Conservation (phyloP, 1,139 yeast species). For the Chernovozyma aurita region DNA sequence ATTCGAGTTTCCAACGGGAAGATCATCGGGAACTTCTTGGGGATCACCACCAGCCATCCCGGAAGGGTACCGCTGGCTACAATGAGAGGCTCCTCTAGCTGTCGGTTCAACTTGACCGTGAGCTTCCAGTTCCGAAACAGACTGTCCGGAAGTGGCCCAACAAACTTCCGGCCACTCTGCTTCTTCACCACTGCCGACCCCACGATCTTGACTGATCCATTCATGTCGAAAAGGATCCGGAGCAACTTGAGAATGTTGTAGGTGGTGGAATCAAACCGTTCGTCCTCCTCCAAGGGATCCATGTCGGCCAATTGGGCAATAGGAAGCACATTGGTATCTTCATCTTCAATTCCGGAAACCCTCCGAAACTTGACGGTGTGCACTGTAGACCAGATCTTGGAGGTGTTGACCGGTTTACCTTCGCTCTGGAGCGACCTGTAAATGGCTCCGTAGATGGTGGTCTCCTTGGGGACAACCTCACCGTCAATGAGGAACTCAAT, state of each 20-base stretch:
- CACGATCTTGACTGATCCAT: slow-evolving; percentile 18
- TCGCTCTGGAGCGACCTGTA: slow-evolving; percentile 49
- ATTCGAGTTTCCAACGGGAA: slow-evolving; percentile 83
- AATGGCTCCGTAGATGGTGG: slow-evolving; percentile 79
- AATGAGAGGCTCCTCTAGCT: slow-evolving; percentile 83
- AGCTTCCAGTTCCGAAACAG: slow-evolving; percentile 74
- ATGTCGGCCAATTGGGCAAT: slow-evolving; percentile 7
- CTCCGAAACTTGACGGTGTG: slow-evolving; percentile 54
- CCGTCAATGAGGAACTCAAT: slow-evolving; percentile 64
- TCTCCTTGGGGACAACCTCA: slow-evolving; percentile 58
- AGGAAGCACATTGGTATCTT: background rate
- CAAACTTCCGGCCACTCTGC: too few species aligned
- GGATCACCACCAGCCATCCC: slow-evolving; percentile 73
- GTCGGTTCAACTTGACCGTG: slow-evolving; percentile 82
- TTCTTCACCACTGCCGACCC: slow-evolving; percentile 6
- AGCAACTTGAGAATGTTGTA: background rate
- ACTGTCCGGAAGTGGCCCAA: background rate
- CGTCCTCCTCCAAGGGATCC: slow-evolving; percentile 6
- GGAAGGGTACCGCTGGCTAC: slow-evolving; percentile 89
- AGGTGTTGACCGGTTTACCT: slow-evolving; percentile 35
- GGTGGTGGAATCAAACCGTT: slow-evolving; percentile 4
- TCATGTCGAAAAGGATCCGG: slow-evolving; percentile 48
- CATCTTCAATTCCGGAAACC: slow-evolving; percentile 14
- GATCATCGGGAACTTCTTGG: slow-evolving; percentile 72
- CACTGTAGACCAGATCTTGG: slow-evolving; percentile 50